A percentile compares a stretch with the other conserved stretches of the same genome.
Conservation (phyloP, 768 basidiomycete species). For the Sistotremastrum suecicum region DNA sequence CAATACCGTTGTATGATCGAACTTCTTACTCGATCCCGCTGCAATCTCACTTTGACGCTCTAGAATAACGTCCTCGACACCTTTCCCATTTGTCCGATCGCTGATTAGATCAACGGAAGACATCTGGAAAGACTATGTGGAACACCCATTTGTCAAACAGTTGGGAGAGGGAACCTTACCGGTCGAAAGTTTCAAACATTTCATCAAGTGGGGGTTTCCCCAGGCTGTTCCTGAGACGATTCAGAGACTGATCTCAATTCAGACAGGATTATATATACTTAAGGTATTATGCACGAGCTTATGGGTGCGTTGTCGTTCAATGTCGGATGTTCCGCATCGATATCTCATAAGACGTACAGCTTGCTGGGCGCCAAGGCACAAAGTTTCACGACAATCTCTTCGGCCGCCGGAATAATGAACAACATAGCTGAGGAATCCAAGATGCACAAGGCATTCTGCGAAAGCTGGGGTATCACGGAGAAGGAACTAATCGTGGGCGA, state of each 20-base stretch:
- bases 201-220: constrained; percentile 49
- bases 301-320: constrained; percentile 32
- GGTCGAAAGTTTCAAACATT: constrained; percentile 58
- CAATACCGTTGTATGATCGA: constrained; percentile 41
- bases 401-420: constrained; percentile 48
- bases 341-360: constrained; percentile 18
- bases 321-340: background rate
- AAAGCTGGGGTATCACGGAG: constrained; percentile 47
- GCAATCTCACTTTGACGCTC: background rate
- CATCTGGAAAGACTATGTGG: constrained; percentile 61
- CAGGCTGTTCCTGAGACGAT: background rate
- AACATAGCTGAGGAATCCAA: constrained; percentile 53
- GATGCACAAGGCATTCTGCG: constrained; percentile 63
- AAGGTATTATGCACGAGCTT: constrained; percentile 75
- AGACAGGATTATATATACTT: constrained; percentile 77
- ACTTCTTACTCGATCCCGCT: background rate
- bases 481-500: constrained; percentile 46
- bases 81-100: constrained; percentile 52
- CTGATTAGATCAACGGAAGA: constrained; percentile 43
- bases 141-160: constrained; percentile 72
- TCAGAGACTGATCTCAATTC: background rate
- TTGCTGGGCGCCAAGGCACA: constrained; percentile 69
- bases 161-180: constrained; percentile 62
- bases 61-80: constrained; percentile 45
- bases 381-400: constrained; percentile 43